Evolutionary conservation across 306 rosid species (phyloP).

Genomic region (Mimosa pudica): DNA sequence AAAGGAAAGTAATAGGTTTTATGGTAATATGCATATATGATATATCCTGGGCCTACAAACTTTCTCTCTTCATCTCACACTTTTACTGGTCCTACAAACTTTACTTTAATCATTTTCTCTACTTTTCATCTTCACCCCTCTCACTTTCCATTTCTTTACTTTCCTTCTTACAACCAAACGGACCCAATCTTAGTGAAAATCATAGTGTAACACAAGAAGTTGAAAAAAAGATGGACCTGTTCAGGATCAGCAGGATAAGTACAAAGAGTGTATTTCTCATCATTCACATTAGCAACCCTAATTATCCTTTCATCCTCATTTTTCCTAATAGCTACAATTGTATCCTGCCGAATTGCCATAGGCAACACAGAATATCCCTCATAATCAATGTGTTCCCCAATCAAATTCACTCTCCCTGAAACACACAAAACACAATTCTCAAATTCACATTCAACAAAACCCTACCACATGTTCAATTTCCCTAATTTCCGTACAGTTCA

Average conservation of each 20-base stretch:
- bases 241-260: conserved; percentile 69
- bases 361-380: conserved; percentile 88
- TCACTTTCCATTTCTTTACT: no score
- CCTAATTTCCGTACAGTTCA: conserved; percentile 1
- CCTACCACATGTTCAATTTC: conserved; percentile 15
- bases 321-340: conserved; percentile 61
- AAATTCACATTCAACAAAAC: neutral
- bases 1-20: no score
- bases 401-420: conserved; percentile 80
- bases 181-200: no score
- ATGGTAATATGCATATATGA: no score
- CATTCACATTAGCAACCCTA: conserved; percentile 62
- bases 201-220: neutral
- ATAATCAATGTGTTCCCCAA: conserved; percentile 81
- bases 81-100: no score
- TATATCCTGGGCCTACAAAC: no score
- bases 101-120: no score
- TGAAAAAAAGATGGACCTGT: conserved; percentile 47
- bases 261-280: conserved; percentile 49
- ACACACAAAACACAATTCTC: conserved; percentile 8
- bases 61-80: no score
- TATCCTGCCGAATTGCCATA: conserved; percentile 81
- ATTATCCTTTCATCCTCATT: conserved; percentile 45
- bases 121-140: no score
- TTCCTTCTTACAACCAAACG: no score